Base-by-base conservation (phyloP, 2,329 filamentous ascomycete genomes). In the Fusarium armeniacum region DNA sequence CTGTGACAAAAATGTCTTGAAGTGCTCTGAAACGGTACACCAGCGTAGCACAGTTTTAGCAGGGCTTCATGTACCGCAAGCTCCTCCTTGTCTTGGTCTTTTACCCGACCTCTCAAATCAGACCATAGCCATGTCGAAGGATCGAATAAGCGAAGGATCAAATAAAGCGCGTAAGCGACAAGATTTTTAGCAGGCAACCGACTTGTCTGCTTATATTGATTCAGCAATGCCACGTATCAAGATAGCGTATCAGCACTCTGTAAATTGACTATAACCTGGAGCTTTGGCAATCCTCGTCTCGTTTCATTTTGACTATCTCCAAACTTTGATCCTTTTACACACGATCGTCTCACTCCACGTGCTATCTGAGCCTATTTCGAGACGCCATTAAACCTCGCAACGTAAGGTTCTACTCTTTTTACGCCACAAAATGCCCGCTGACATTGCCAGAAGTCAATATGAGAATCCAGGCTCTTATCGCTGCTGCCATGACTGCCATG, bases 401-500 rank as follows among this genome's bases (percentile, higher is more conserved):
- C 13, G 62, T 65, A 32, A 32, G 32, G 3, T 4, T 13, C 2
- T n/a, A 5, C 1, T 6, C 1, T 2, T 7, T 8, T 2, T 5
- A 18, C 3, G 11, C 9, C 24, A 12, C 2, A 1, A 1, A 8
- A 24, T 13, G 4, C 22, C 16, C 5, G 12, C 52, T 59, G 3
- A 67, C 26, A 12, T 5, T 24, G 3, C 3, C 3, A 5, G 38
- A 10, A 51, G 6, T 2, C 35, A 60, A 32, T 5, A 68, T 68
- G 65, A 68, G 53, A 13, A 16, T 58, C 6, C 50, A 68, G 4
- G 18, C 32, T 4, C 12, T 68, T 16, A 8, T 68, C 24, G 11
- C 20, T 12, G 50, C 54, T 15, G 35, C 36, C 3, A 22, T 64
- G 10, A 18, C 58, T 24, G 4, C 32, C 3, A 24, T 51, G 20